Evolutionary conservation across 2,329 filamentous ascomycete genomes (phyloP).

Genomic region (Dothideomycetidae sp.): DNA sequence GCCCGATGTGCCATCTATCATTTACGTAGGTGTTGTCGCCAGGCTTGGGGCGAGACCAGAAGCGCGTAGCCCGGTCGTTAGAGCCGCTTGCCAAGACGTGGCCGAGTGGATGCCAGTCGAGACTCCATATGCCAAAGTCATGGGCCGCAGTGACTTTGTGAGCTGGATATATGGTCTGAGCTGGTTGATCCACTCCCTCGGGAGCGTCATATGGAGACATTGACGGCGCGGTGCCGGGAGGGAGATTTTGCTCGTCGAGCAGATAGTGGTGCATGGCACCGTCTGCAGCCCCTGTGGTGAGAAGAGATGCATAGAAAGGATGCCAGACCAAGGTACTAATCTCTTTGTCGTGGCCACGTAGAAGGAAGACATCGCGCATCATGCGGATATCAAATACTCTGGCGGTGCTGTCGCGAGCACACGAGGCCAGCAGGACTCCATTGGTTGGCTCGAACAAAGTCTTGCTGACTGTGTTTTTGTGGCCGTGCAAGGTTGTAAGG

Average conservation of each 20-base stretch:
- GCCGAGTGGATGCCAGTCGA: slow-evolving; percentile 94
- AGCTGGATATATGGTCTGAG: slow-evolving; percentile 84
- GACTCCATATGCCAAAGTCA: slow-evolving; percentile 90
- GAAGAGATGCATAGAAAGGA: slow-evolving; percentile 73
- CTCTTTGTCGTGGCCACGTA: slow-evolving; percentile 92
- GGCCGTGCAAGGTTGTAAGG: slow-evolving; percentile 84
- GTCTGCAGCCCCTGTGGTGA: slow-evolving; percentile 82
- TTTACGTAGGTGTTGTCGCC: slow-evolving; percentile 75
- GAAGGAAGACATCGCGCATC: slow-evolving; percentile 92
- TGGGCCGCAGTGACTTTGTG: slow-evolving; percentile 80
- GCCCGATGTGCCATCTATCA: slow-evolving; percentile 90
- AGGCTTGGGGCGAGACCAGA: slow-evolving; percentile 84
- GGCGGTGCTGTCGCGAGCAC: slow-evolving; percentile 82
- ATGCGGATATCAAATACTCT: slow-evolving; percentile 90
- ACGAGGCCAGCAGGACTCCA: slow-evolving; percentile 76
- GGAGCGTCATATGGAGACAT: slow-evolving; percentile 73
- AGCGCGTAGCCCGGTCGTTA: slow-evolving; percentile 90
- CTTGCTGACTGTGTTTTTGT: slow-evolving; percentile 94
- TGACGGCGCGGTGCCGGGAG: slow-evolving; percentile 54
- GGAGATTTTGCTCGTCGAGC: slow-evolving; percentile 86
- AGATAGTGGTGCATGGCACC: slow-evolving; percentile 86
- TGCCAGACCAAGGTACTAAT: slow-evolving; percentile 90
- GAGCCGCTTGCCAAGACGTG: slow-evolving; percentile 92
- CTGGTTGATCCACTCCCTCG: slow-evolving; percentile 63
- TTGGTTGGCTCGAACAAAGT: slow-evolving; percentile 78